Conservation (phyloP, 768 basidiomycete genomes). For the Leccinum rimulosum region DNA sequence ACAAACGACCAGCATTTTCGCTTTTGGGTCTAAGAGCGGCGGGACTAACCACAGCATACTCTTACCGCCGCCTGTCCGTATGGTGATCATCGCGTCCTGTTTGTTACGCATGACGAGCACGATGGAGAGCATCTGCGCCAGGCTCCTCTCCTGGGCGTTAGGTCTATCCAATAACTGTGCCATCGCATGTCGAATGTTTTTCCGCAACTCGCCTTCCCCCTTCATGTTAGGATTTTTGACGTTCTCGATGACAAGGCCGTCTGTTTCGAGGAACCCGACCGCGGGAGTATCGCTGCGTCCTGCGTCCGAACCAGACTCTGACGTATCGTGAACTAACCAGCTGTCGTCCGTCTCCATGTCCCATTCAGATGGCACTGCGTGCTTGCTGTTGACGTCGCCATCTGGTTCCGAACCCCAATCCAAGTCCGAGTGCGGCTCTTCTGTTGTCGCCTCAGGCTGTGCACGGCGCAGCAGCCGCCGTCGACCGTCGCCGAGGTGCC, state of each 20-base stretch:
- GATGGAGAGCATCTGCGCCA: not conserved
- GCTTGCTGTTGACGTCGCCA: no score
- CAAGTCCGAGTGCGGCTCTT: no score
- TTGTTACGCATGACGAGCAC: not conserved
- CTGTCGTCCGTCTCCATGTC: no score
- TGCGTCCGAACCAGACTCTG: no score
- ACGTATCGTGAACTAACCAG: no score
- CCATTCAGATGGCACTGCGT: no score
- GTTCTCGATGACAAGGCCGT: not conserved
- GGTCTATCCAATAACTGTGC: not conserved
- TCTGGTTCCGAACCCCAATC: no score
- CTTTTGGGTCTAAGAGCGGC: not conserved
- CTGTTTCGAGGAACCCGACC: no score
- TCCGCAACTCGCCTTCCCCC: not conserved
- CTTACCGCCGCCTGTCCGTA: slow-evolving; percentile 8
- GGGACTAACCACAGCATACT: slow-evolving; percentile 9
- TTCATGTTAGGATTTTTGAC: not conserved
- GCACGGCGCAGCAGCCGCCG: no score
- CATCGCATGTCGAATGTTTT: not conserved
- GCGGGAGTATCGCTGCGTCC: no score
- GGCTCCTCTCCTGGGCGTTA: not conserved
- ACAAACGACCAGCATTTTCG: slow-evolving; percentile 6
- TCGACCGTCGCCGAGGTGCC: no score
- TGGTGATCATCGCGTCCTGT: slow-evolving; percentile 4
- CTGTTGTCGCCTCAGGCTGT: no score